phyloP scores from a whole-genome alignment of 2,329 filamentous ascomycete genomes.

The Colletotrichum sidae region DNA sequence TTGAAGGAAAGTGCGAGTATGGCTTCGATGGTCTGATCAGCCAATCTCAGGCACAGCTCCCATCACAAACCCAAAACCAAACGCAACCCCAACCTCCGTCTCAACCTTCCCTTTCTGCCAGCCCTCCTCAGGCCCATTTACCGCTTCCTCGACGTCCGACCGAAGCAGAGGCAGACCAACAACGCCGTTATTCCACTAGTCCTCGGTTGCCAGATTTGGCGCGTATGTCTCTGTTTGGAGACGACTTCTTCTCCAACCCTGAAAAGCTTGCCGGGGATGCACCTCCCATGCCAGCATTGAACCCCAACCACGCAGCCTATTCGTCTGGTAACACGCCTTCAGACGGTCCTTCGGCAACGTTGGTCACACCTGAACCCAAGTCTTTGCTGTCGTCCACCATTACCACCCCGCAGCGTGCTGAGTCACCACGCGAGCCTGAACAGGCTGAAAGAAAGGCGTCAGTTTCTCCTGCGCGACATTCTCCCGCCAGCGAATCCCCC shows the following conservation, averaged over 20 bases:
- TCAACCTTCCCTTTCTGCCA: background rate
- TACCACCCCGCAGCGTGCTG: slow-evolving; percentile 6
- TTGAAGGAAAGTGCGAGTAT: slow-evolving; percentile 70
- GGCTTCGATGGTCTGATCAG: slow-evolving; percentile 58
- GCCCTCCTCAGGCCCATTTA: background rate
- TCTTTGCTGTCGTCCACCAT: slow-evolving; percentile 10
- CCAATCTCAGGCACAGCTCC: slow-evolving; percentile 20
- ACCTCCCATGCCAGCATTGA: slow-evolving; percentile 40
- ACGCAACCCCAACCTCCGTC: background rate
- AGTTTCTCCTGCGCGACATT: background rate
- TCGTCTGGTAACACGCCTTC: slow-evolving; percentile 2
- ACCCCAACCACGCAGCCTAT: background rate
- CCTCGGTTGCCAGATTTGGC: slow-evolving; percentile 69
- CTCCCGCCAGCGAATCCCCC: background rate
- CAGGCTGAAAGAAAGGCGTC: background rate
- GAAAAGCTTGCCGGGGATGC: slow-evolving; percentile 41
- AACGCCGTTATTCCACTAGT: slow-evolving; percentile 59
- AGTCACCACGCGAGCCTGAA: slow-evolving; percentile 5
- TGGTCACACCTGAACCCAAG: background rate
- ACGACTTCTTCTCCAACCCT: slow-evolving; percentile 64
- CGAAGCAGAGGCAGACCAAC: slow-evolving; percentile 24
- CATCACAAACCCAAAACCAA: too few relatives aligned
- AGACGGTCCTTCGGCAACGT: background rate
- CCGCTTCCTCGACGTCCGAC: slow-evolving; percentile 36
- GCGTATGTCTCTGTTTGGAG: slow-evolving; percentile 70